These are phyloP conservation scores for Scytalidium lignicola DNA, from an alignment of 2,329 filamentous ascomycete species.

Conservation along the genomic window DNA sequence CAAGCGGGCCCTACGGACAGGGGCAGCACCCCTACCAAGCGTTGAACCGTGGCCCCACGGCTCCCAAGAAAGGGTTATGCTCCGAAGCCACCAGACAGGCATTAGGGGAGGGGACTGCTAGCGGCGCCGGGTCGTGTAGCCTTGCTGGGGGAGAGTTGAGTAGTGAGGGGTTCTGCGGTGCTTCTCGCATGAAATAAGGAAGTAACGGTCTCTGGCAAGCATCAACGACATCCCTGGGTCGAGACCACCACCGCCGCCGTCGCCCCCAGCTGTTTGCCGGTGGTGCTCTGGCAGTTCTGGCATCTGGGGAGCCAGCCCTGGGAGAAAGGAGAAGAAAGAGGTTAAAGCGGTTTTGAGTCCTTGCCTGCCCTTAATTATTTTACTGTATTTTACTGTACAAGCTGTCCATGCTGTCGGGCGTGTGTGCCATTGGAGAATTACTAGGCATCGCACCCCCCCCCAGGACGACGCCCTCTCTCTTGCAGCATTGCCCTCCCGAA, in stretches of 20 bases:
- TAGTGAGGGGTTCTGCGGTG: neutral
- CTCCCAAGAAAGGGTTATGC: conserved; percentile 22
- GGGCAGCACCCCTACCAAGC: conserved; percentile 18
- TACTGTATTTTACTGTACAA: no score
- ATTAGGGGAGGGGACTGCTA: conserved; percentile 11
- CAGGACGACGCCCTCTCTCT: neutral
- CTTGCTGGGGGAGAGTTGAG: no score
- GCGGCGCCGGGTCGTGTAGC: conserved; percentile 9
- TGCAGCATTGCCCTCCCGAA: neutral
- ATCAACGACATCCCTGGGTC: conserved; percentile 6
- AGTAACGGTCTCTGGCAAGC: conserved; percentile 16
- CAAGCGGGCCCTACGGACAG: conserved; percentile 17
- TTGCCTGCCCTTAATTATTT: no score
- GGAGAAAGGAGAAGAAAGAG: no score
- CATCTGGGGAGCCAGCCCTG: no score
- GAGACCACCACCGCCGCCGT: neutral
- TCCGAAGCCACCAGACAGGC: conserved; percentile 26
- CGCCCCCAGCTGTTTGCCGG: neutral
- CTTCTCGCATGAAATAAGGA: neutral
- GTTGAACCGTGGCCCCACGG: conserved; percentile 17
- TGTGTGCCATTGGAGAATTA: no score
- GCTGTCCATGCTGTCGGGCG: no score
- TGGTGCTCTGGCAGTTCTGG: no score
- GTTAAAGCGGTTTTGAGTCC: no score
- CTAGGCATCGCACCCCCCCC: no score